These are phyloP conservation scores for Haematococcus lacustris DNA, from an alignment of 139 green algal genomes.

Conservation along the genomic window DNA sequence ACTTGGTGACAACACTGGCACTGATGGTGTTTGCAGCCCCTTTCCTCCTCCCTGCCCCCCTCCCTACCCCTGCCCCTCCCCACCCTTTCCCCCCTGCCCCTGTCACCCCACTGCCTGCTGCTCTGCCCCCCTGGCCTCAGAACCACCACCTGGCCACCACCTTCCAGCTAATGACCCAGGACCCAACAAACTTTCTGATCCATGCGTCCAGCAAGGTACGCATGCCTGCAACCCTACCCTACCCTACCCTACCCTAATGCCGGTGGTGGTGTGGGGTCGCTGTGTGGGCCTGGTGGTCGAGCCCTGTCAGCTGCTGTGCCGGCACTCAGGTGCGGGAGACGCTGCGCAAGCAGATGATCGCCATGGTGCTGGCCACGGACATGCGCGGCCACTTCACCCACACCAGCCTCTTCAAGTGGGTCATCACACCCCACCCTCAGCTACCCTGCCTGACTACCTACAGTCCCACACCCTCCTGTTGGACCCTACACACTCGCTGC, in stretches of 20 bases:
- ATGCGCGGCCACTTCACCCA: conserved; percentile 57
- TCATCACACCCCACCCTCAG: background rate
- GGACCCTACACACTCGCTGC: background rate
- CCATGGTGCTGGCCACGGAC: conserved; percentile 54
- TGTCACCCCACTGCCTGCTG: conserved; percentile 21
- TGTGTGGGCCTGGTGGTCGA: background rate
- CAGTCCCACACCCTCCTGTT: background rate
- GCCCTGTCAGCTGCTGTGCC: background rate
- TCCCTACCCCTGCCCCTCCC: background rate
- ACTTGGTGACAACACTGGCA: too few species aligned
- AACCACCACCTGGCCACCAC: conserved; percentile 33
- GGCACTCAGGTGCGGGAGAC: conserved; percentile 9
- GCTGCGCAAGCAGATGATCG: conserved; percentile 45
- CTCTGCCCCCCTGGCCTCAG: conserved; percentile 47
- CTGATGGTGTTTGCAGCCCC: too few species aligned
- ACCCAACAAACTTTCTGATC: conserved; percentile 27
- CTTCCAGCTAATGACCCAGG: conserved; percentile 18
- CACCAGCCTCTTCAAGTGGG: conserved; percentile 11
- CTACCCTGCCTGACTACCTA: background rate
- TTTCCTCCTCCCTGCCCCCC: background rate
- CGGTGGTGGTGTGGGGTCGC: background rate
- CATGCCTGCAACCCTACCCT: background rate
- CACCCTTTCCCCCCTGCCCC: background rate
- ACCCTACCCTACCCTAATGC: background rate
- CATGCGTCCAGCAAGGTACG: background rate